Evolutionary conservation across 169 alveolate genomes (phyloP), one percentile per base, ranked within the genome.

Genomic region (Nephromyces sp.): DNA sequence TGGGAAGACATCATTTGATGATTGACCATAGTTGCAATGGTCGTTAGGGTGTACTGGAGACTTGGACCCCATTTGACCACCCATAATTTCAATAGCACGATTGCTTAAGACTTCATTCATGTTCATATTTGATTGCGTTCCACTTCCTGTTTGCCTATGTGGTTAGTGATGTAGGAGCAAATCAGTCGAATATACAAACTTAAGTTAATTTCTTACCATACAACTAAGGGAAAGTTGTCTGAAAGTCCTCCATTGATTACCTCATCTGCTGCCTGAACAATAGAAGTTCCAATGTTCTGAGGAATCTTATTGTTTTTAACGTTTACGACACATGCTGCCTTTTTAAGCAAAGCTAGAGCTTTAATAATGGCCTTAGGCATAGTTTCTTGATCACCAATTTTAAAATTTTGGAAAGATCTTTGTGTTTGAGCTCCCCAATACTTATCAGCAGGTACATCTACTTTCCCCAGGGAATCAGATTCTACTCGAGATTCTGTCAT

Each of bases 351-450:
- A 24, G 94, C 95, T 51, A 92, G 88, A 34, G 93, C 95, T 81
- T 79, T 82, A 15, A 92, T 82, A 64, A 89, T 84, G 33, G 87
- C 84, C 8, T 74, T 74, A 30, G 94, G 94, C 92, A 89, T 85
- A n/a, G 89, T 78, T 68, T 87, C 93, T 66, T 78, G 70, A 24
- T 80, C 92, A 15, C 93, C 89, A 52, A 92, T 89, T 65, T 84
- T 84, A 75, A 92, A 92, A 83, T 92, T 92, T 74, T 88, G 76
- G 28, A 90, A 70, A 6, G 92, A 86, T 73, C 97, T 84, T 79
- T 89, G 86, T n/a, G 97, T 88, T 72, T 92, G 86, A 25, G 95
- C 92, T 8, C 95, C 95, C 95, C 95, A 84, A 29, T 68, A 81
- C 32, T 68, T 32, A 32, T 86, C 92, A 64, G 86, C 80, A 27